phyloP scores from a whole-genome alignment of 108 stramenopile species.

The Discostella stelligeroides region DNA sequence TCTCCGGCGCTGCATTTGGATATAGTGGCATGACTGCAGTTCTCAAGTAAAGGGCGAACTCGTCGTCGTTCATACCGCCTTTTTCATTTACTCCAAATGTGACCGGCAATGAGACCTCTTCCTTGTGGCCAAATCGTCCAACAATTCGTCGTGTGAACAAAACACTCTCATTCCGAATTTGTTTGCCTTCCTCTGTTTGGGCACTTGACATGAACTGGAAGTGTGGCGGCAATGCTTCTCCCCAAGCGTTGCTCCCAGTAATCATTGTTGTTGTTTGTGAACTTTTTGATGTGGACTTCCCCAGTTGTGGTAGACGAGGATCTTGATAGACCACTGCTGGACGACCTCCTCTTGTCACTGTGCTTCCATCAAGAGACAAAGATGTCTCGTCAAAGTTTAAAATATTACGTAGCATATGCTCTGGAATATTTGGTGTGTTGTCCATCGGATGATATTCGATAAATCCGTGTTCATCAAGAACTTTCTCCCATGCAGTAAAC shows the following conservation, averaged over 20 bases:
- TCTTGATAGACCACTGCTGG: not conserved
- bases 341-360: not conserved
- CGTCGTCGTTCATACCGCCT: conserved; percentile 16
- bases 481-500: conserved; percentile 7
- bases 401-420: not conserved
- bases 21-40: conserved; percentile 6
- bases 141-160: not conserved
- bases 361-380: conserved; percentile 22
- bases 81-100: conserved; percentile 21
- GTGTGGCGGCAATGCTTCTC: conserved; percentile 4
- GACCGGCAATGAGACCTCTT: not conserved
- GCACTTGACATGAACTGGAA: not conserved
- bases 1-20: conserved; percentile 13
- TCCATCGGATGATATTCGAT: not conserved
- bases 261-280: conserved; percentile 1
- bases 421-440: not conserved
- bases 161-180: not conserved
- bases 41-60: not conserved
- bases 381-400: conserved; percentile 15
- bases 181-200: not conserved
- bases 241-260: conserved; percentile 8
- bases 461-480: not conserved
- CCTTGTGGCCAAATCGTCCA: not conserved
- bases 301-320: not conserved
- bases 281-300: conserved; percentile 1